A percentile compares a stretch with the other conserved stretches of the same genome.
phyloP scores from a whole-genome alignment of 2,329 filamentous ascomycete species.

The Amauroascus niger region DNA sequence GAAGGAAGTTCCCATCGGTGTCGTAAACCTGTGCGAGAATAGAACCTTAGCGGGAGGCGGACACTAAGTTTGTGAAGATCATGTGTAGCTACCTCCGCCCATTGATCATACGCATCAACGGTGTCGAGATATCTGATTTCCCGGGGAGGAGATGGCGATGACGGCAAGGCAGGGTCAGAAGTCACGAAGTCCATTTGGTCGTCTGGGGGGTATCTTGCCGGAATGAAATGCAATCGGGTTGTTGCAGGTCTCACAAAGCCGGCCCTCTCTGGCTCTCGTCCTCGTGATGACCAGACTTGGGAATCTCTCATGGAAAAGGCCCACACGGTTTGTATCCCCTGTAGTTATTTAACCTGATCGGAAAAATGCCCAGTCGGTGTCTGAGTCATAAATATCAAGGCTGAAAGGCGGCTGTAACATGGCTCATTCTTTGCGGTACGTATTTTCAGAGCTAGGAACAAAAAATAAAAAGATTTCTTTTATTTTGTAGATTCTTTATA shows the following conservation, averaged over 20 bases:
- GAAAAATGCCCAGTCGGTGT: too few relatives aligned
- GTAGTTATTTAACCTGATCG: too few relatives aligned
- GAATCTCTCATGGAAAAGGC: too few relatives aligned
- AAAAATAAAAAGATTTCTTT: too few relatives aligned
- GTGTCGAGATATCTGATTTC: slow-evolving; percentile 28
- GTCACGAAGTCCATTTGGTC: neutral
- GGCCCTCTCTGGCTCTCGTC: too few relatives aligned
- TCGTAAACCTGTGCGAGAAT: slow-evolving; percentile 45
- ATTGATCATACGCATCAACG: slow-evolving; percentile 32
- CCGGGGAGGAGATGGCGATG: slow-evolving; percentile 4
- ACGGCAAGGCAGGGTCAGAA: neutral
- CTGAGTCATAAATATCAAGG: too few relatives aligned
- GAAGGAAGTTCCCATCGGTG: slow-evolving; percentile 56
- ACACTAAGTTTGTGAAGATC: neutral
- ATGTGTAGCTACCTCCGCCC: slow-evolving; percentile 26
- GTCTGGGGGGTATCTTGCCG: neutral
- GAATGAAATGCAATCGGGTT: neutral
- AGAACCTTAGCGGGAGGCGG: neutral
- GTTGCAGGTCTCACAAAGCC: neutral
- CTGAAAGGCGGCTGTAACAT: too few relatives aligned
- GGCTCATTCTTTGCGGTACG: too few relatives aligned
- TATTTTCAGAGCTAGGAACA: too few relatives aligned
- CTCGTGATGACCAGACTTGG: too few relatives aligned
- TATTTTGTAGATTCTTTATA: too few relatives aligned
- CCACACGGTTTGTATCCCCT: too few relatives aligned